phyloP scores from a whole-genome alignment of 164 flowering plant genomes.

The Liquidambar formosana region DNA sequence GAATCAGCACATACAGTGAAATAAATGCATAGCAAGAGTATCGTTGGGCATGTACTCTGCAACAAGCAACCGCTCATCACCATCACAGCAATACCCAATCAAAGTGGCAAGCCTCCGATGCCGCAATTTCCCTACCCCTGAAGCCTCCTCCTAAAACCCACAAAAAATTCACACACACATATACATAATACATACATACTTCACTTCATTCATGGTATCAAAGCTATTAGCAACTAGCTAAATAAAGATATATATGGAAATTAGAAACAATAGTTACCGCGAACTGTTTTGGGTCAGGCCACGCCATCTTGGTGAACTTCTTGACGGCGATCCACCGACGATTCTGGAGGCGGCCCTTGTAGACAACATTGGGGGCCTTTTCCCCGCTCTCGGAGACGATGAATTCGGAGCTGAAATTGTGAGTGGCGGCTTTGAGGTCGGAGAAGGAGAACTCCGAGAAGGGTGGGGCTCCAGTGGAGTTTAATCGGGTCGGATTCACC shows the following conservation, averaged over 20 bases:
- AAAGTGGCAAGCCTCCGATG: constrained; percentile 81
- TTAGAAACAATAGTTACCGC: constrained; percentile 37
- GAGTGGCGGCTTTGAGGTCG: constrained; percentile 82
- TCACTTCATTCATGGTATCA: too few relatives aligned
- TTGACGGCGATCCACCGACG: constrained; percentile 82
- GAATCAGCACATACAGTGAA: constrained; percentile 96
- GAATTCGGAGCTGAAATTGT: constrained; percentile 71
- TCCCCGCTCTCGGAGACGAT: constrained; percentile 92
- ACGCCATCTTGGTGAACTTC: constrained; percentile 74
- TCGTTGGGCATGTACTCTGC: constrained; percentile 99
- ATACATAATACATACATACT: too few relatives aligned
- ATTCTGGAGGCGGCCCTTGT: constrained; percentile 75
- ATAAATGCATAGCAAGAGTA: constrained; percentile 93
- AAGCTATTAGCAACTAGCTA: too few relatives aligned
- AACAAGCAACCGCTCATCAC: constrained; percentile 90
- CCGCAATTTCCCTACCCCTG: constrained; percentile 87
- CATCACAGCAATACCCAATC: constrained; percentile 96
- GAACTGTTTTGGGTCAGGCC: constrained; percentile 94
- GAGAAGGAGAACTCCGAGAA: constrained; percentile 65
- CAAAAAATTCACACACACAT: too few relatives aligned
- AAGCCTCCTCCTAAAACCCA: constrained; percentile 90
- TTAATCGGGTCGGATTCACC: too few relatives aligned
- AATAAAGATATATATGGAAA: too few relatives aligned
- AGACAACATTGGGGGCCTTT: constrained; percentile 82
- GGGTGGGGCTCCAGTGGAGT: constrained; percentile 39